These are phyloP conservation scores for Fusarium burgessii DNA, from an alignment of 2,329 filamentous ascomycete genomes.

Conservation along the genomic window DNA sequence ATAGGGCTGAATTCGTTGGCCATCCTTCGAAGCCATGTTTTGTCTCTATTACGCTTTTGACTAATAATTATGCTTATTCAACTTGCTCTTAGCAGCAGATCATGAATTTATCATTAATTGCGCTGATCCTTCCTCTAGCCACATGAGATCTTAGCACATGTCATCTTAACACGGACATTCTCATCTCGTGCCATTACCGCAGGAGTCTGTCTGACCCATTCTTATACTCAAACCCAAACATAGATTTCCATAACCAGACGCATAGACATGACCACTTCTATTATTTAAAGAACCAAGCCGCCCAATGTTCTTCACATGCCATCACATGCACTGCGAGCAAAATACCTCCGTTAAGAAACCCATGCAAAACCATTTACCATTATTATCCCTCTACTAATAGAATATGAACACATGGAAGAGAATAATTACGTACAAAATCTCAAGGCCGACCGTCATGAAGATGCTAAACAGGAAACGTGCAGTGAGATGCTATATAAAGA, in stretches of 20 bases:
- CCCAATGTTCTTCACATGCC: not conserved
- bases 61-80: not conserved
- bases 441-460: conserved; percentile 33
- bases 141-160: conserved; percentile 22
- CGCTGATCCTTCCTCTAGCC: not conserved
- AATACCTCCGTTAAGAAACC: not conserved
- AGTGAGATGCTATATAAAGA: conserved; percentile 32
- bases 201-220: not conserved
- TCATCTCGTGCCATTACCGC: conserved; percentile 1
- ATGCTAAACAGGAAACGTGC: conserved; percentile 30
- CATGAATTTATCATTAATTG: not conserved
- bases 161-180: conserved; percentile 7
- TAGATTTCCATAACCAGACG: conserved; percentile 2
- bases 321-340: conserved; percentile 3
- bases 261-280: not conserved
- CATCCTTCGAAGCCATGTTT: conserved; percentile 33
- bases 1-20: conserved; percentile 46
- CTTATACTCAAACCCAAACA: conserved; percentile 15
- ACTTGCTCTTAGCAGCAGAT: not conserved
- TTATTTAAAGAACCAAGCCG: not conserved
- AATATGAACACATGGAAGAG: conserved; percentile 42
- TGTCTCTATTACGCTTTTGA: not conserved
- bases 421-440: conserved; percentile 41
- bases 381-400: conserved; percentile 28
- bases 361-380: conserved; percentile 28